Base-by-base conservation (phyloP, 495 filamentous ascomycete species). In the Venustampulla echinocandica region DNA sequence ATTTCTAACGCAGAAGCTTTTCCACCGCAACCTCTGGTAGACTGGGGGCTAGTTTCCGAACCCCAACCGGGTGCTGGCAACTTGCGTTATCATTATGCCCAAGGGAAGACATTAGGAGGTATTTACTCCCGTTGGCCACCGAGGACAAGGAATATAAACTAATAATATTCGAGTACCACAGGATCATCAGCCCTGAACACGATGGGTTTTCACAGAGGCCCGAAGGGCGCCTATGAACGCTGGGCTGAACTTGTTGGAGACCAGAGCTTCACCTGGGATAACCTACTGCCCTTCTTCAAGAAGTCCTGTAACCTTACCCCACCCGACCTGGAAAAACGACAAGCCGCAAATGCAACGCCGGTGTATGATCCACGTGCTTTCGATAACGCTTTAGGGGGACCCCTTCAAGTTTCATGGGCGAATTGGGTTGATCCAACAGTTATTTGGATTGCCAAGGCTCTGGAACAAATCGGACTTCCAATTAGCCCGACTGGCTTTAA, bases 191-290 rank as follows among this genome's bases (percentile, higher is more conserved):
- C 56, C 15, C 42, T 54, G n/a, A 65, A 63, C 27, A 53, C 44
- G n/a, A 44, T 60, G 47, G 36, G 30, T 4, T 63, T 58, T 33
- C 49, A 56, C 14, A 57, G 74, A 10, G 65, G 63, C 0, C 69
- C 69, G 0, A 47, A 44, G 9, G 70, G 64, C 0, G 59, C 73
- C 0, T 70, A 70, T 52, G 59, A 76, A 7, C 52, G 60, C 45
- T 84, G 80, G 80, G 80, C 78, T 0, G 68, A 77, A 21, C 21
- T 47, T 0, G 77, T 82, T 6, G 69, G 70, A 30, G 80, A 83
- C 50, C 38, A 66, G 1, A 69, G 62, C 44, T 85, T 75, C 51
- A 63, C 59, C 1, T 84, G 62, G 17, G 65, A 75, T 5, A 64
- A 71, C 9, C 40, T 77, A 0, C 60, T 78, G 1, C 75, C 74